Percentiles rank a stretch among this genome's conserved stretches.
These are phyloP conservation scores for Aspergillus arachidicola DNA, from an alignment of 2,329 filamentous ascomycete genomes.

Conservation along the genomic window DNA sequence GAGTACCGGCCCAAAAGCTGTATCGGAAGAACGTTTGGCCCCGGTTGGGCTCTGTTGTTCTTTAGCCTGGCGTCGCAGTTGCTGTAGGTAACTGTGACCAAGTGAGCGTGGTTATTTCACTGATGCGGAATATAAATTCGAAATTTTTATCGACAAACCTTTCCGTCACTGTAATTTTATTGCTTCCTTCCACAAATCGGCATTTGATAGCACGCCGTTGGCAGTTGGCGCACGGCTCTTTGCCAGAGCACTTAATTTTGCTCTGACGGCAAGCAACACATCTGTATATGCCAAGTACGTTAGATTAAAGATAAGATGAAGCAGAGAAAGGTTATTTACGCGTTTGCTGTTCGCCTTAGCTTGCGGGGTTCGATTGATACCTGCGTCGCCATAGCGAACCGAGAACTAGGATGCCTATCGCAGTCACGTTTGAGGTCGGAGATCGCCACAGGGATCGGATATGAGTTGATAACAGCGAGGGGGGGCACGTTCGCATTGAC, in stretches of 20 bases:
- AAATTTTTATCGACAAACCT: constrained; percentile 24
- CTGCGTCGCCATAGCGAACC: neutral
- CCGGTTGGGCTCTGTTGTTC: constrained; percentile 23
- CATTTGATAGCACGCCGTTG: constrained; percentile 30
- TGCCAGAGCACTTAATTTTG: constrained; percentile 46
- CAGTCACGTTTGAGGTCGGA: neutral
- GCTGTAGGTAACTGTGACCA: constrained; percentile 16
- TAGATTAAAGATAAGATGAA: neutral
- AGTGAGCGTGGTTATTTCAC: neutral
- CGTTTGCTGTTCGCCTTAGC: constrained; percentile 12
- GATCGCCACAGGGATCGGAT: neutral
- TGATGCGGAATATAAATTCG: neutral
- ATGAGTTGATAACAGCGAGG: neutral
- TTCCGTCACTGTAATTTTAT: constrained; percentile 36
- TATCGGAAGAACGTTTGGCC: constrained; percentile 33
- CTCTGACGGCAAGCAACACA: constrained; percentile 39
- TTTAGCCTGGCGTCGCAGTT: constrained; percentile 28
- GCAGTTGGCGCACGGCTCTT: constrained; percentile 37
- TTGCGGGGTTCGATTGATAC: constrained; percentile 8
- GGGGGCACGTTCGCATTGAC: neutral
- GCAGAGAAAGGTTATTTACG: constrained; percentile 4
- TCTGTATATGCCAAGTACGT: constrained; percentile 7
- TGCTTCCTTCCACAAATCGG: constrained; percentile 31
- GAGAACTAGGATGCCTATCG: neutral
- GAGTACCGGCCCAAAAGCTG: constrained; percentile 13